These are phyloP conservation scores for Inonotus obliquus DNA, from an alignment of 1,284 basidiomycete species.

Conservation along the genomic window DNA sequence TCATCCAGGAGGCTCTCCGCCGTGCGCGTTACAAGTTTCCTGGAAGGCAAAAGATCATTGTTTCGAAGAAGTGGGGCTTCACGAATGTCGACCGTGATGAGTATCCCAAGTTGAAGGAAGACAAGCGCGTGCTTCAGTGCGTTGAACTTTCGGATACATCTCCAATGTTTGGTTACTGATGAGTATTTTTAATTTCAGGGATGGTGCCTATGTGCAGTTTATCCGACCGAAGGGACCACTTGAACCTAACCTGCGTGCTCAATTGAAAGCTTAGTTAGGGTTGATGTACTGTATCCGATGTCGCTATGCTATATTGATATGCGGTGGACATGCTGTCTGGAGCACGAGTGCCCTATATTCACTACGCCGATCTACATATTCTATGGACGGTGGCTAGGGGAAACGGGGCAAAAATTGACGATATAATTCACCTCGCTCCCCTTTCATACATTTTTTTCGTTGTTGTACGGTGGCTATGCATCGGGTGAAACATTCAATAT, in stretches of 20 bases:
- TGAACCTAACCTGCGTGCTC: constrained; percentile 80
- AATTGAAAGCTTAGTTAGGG: constrained; percentile 58
- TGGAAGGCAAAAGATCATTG: constrained; percentile 97
- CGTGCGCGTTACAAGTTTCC: constrained; percentile 99
- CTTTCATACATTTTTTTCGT: background rate
- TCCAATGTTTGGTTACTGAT: background rate
- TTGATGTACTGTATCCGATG: too few relatives aligned
- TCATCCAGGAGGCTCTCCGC: constrained; percentile 95
- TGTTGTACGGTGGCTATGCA: background rate
- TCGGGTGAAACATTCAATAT: background rate
- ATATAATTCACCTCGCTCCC: background rate
- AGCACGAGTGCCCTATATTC: constrained; percentile 50
- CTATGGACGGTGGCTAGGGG: constrained; percentile 72
- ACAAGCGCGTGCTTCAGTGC: constrained; percentile 83
- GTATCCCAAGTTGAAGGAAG: constrained; percentile 84
- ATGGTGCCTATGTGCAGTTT: constrained; percentile 85
- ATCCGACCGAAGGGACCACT: constrained; percentile 85
- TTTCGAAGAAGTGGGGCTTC: constrained; percentile 98
- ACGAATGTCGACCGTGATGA: constrained; percentile 92
- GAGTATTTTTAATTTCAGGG: constrained; percentile 39
- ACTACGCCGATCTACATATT: constrained; percentile 56
- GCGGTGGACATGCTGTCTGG: background rate
- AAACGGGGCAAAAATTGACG: constrained; percentile 68
- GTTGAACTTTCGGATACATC: constrained; percentile 31
- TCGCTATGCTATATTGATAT: background rate